Evolutionary conservation across 495 filamentous ascomycete genomes (phyloP), one percentile per base, ranked within the genome.

Genomic region (Astrocystis sublimbata): DNA sequence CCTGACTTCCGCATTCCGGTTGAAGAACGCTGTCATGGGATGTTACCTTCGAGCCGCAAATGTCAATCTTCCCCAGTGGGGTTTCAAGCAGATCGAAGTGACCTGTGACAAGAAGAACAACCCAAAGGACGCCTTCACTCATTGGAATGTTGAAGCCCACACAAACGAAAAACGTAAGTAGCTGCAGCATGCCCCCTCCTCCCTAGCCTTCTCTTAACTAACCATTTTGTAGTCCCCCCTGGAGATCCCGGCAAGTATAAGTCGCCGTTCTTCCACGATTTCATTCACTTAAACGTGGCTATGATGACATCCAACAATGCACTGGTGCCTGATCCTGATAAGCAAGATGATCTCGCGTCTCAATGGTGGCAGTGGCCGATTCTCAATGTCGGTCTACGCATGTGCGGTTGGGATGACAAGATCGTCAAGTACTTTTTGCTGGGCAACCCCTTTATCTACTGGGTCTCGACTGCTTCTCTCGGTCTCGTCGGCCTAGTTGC

Each of bases 241-340:
- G 89, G 90, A 69, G 89, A 97, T 72, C 90, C 94, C 56, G 92
- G 90, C 64, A 89, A 91, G 45, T 98, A 97, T 80, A 96, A 91
- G 78, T 98, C 93, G 0, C 93, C 96, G 1, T 98, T 98, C 81
- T 75, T 96, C 60, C 91, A 92, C 70, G 96, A 98, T 76, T 98
- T 98, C 74, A 86, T 98, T 67, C 94, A 98, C 73, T 73, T 98
- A 49, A 98, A 98, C 75, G 94, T 98, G 60, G 94, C 96, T 56
- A 98, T 98, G 94, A 97, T 98, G 96, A 98, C 94, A 17, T 98
- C 96, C 13, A 98, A 98, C 80, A 98, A 98, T 73, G 94, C 94
- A 40, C 85, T 98, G 21, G 93, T 98, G 43, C 94, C 94, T 10
- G 96, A 98, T 70, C 96, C 94, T 4, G 94, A 98, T 75, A 98